phyloP scores from a whole-genome alignment of 1,284 basidiomycete genomes.

The Melampsora allii-populina region DNA sequence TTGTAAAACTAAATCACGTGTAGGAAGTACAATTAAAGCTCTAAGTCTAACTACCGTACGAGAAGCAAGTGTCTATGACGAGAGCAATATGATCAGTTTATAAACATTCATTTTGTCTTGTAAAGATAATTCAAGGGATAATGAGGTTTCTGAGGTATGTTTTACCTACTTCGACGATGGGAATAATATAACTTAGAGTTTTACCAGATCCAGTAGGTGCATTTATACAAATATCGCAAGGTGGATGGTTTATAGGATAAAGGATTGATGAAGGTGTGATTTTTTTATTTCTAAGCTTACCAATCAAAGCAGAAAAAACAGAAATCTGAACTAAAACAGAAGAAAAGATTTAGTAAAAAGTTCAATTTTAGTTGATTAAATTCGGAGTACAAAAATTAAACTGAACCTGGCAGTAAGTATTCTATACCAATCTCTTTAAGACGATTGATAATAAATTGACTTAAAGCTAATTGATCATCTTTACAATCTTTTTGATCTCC shows the following conservation, averaged over 20 bases:
- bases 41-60: constrained; percentile 76
- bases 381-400: not conserved
- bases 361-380: constrained; percentile 2
- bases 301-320: constrained; percentile 72
- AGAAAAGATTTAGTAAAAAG: constrained; percentile 6
- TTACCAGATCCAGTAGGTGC: constrained; percentile 98
- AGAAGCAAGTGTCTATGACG: constrained; percentile 63
- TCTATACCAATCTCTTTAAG: constrained; percentile 70
- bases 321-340: constrained; percentile 68
- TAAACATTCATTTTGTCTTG: too few relatives aligned
- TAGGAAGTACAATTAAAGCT: constrained; percentile 90
- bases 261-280: constrained; percentile 55
- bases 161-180: constrained; percentile 73
- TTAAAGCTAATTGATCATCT: constrained; percentile 63
- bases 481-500: constrained; percentile 66
- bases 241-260: constrained; percentile 68
- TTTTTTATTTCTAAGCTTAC: constrained; percentile 51
- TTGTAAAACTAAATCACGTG: constrained; percentile 89
- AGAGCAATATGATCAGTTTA: too few relatives aligned
- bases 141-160: not conserved
- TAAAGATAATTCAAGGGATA: too few relatives aligned
- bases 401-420: constrained; percentile 79
- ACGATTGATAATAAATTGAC: constrained; percentile 62
- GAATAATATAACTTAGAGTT: constrained; percentile 88
- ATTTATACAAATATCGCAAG: constrained; percentile 87